Evolutionary conservation across 768 basidiomycete species (phyloP).

Genomic region (Mycena capillaripes): DNA sequence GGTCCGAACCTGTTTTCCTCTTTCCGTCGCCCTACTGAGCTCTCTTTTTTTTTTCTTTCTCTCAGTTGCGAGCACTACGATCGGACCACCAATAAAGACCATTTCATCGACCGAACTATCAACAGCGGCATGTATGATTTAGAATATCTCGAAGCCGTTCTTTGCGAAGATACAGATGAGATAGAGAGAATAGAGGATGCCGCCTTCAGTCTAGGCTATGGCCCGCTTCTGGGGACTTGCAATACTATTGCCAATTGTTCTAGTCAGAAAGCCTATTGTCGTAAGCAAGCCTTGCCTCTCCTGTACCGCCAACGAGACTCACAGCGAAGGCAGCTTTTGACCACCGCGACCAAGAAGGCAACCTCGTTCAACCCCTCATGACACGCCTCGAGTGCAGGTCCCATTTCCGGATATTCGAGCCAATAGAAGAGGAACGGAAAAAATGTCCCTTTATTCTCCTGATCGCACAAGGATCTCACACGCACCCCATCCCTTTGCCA

Average conservation of each 20-base stretch:
- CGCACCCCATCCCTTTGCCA: conserved; percentile 39
- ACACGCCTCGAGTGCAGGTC: not conserved
- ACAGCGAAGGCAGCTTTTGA: not conserved
- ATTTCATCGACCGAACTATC: no score
- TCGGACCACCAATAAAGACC: no score
- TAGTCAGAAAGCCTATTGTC: not conserved
- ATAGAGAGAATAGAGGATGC: no score
- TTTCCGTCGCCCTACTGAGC: no score
- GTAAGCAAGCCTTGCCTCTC: not conserved
- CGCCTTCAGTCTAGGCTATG: not conserved
- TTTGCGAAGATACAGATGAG: no score
- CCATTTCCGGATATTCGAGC: conserved; percentile 30
- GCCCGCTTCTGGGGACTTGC: not conserved
- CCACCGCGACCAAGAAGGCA: not conserved
- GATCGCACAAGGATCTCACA: conserved; percentile 26
- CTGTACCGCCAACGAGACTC: no score
- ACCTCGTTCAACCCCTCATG: not conserved
- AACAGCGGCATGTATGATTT: no score
- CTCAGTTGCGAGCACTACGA: no score
- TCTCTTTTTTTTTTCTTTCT: no score
- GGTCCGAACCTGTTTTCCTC: no score
- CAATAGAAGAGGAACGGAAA: conserved; percentile 5
- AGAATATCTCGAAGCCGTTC: no score
- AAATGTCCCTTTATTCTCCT: conserved; percentile 37
- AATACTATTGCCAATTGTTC: not conserved